Evolutionary conservation across 148 eudicot genomes (phyloP).

Genomic region (Oxyria digyna): DNA sequence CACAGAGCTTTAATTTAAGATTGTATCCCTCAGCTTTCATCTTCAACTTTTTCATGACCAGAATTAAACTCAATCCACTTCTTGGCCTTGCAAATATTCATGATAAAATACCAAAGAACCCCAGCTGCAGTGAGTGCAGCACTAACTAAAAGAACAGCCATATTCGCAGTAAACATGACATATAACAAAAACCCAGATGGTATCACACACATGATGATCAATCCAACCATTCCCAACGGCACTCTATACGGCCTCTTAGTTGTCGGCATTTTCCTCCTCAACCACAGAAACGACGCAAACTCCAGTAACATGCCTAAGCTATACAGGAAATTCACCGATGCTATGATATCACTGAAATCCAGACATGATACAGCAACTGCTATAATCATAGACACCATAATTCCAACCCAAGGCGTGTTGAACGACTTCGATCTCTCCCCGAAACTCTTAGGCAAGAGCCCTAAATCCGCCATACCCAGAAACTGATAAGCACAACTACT

Average conservation of each 20-base stretch:
- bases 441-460: constrained; percentile 22
- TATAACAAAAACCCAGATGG: constrained; percentile 38
- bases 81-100: constrained; percentile 25
- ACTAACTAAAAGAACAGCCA: constrained; percentile 24
- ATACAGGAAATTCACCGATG: constrained; percentile 30
- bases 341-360: constrained; percentile 27
- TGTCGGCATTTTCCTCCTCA: constrained; percentile 25
- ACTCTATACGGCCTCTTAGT: constrained; percentile 32
- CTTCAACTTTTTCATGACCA: constrained; percentile 3
- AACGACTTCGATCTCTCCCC: constrained; percentile 23
- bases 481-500: constrained; percentile 33
- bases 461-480: constrained; percentile 31
- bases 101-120: constrained; percentile 29
- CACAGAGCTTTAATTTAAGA: neutral
- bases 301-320: constrained; percentile 32
- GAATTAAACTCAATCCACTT: constrained; percentile 19
- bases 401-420: constrained; percentile 33
- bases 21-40: neutral
- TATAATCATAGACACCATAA: constrained; percentile 21
- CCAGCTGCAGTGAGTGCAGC: constrained; percentile 26
- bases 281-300: constrained; percentile 34
- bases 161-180: constrained; percentile 29
- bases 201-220: constrained; percentile 38
- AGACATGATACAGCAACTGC: constrained; percentile 23
- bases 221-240: constrained; percentile 23